Conservation (phyloP, 2,329 filamentous ascomycete genomes). For the Clonostachys rhizophaga region DNA sequence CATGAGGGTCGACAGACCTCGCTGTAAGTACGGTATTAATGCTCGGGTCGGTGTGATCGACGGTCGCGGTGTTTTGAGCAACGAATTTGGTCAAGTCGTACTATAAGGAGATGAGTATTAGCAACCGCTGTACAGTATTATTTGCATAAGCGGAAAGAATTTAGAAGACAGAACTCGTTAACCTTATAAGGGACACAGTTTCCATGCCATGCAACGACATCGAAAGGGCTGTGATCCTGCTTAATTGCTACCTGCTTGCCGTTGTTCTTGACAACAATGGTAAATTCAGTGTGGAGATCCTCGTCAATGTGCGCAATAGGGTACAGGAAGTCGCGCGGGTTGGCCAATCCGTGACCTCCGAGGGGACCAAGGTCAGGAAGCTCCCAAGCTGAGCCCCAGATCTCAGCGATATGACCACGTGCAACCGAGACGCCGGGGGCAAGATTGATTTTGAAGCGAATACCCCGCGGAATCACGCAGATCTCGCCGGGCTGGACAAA, state of each 20-base stretch:
- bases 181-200: constrained; percentile 61
- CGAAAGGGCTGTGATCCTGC: constrained; percentile 60
- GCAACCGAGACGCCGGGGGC: constrained; percentile 41
- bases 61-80: constrained; percentile 51
- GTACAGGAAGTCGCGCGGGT: constrained; percentile 64
- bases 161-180: too few species aligned
- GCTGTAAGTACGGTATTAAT: constrained; percentile 63
- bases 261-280: constrained; percentile 52
- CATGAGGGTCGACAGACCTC: constrained; percentile 44
- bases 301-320: constrained; percentile 49
- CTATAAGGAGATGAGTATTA: too few species aligned
- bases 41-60: constrained; percentile 63
- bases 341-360: constrained; percentile 62
- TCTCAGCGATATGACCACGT: constrained; percentile 64
- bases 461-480: constrained; percentile 56
- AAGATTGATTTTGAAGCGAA: constrained; percentile 56
- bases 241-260: constrained; percentile 52
- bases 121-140: too few species aligned
- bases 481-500: constrained; percentile 61
- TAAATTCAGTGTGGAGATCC: constrained; percentile 27
- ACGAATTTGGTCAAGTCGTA: constrained; percentile 60
- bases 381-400: constrained; percentile 61
- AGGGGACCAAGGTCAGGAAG: constrained; percentile 65
- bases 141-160: too few species aligned
- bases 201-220: constrained; percentile 66